phyloP scores from a whole-genome alignment of 176 grass and related monocot genomes.

The Avena sativa region DNA sequence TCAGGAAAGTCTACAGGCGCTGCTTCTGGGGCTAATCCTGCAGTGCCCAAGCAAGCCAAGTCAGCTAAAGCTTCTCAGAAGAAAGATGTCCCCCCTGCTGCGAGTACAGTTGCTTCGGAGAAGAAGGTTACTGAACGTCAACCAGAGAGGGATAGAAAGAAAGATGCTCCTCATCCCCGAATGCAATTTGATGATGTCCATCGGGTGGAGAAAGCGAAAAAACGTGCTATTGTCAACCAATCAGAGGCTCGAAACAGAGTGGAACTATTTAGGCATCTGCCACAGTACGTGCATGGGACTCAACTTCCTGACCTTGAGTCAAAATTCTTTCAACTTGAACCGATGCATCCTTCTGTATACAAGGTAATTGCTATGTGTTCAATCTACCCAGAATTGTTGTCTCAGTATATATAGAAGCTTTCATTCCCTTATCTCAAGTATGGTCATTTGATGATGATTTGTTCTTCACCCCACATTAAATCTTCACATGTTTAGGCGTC shows the following conservation, averaged over 20 bases:
- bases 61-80: constrained; percentile 64
- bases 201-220: constrained; percentile 85
- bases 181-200: constrained; percentile 96
- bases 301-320: constrained; percentile 90
- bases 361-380: constrained; percentile 56
- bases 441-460: constrained; percentile 17
- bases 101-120: constrained; percentile 61
- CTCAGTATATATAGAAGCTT: not conserved
- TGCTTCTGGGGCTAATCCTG: constrained; percentile 49
- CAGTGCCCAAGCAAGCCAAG: constrained; percentile 62
- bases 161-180: constrained; percentile 88
- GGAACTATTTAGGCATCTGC: constrained; percentile 90
- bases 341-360: constrained; percentile 95
- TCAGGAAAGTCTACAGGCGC: constrained; percentile 44
- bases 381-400: not conserved
- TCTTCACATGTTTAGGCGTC: not conserved
- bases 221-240: constrained; percentile 87
- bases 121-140: constrained; percentile 71
- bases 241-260: constrained; percentile 83
- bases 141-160: constrained; percentile 81
- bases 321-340: constrained; percentile 95
- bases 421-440: not conserved
- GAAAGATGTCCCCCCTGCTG: constrained; percentile 67
- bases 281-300: constrained; percentile 91
- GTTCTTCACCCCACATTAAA: constrained; percentile 16